phyloP scores from a whole-genome alignment of 2,329 filamentous ascomycete species.

The Rutstroemia sydowiana region DNA sequence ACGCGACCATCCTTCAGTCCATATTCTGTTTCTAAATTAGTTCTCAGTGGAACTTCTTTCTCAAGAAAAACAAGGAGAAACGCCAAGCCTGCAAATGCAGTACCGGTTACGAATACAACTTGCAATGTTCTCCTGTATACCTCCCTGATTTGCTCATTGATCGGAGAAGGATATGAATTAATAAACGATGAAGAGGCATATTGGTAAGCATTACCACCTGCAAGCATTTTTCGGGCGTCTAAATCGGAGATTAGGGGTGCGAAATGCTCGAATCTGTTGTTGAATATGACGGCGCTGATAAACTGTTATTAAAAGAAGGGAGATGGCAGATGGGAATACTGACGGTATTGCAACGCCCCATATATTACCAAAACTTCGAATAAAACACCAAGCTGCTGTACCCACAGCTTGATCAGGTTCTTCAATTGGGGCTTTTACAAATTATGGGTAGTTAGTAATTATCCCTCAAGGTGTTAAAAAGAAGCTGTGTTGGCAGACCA shows the following conservation, averaged over 20 bases:
- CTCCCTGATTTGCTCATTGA: neutral
- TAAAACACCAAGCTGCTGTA: constrained; percentile 30
- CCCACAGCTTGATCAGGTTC: constrained; percentile 30
- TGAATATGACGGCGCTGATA: neutral
- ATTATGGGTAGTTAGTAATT: too few species aligned
- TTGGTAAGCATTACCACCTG: neutral
- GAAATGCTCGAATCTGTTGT: neutral
- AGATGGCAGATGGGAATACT: too few species aligned
- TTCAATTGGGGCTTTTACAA: constrained; percentile 31
- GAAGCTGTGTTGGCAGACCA: too few species aligned
- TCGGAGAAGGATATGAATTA: neutral
- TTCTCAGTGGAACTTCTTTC: neutral
- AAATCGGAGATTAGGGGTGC: neutral
- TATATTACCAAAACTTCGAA: constrained; percentile 40
- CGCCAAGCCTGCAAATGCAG: neutral
- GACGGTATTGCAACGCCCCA: constrained; percentile 40
- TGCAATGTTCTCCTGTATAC: neutral
- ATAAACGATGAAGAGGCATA: neutral
- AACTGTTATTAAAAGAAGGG: too few species aligned
- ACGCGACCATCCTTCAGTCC: neutral
- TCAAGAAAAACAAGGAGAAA: neutral
- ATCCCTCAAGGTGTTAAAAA: too few species aligned
- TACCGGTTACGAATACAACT: neutral
- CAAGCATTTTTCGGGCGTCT: neutral
- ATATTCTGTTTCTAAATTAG: neutral